Base-by-base conservation (phyloP, 192 early-diverging fungal species). In the Coemansia umbellata region DNA sequence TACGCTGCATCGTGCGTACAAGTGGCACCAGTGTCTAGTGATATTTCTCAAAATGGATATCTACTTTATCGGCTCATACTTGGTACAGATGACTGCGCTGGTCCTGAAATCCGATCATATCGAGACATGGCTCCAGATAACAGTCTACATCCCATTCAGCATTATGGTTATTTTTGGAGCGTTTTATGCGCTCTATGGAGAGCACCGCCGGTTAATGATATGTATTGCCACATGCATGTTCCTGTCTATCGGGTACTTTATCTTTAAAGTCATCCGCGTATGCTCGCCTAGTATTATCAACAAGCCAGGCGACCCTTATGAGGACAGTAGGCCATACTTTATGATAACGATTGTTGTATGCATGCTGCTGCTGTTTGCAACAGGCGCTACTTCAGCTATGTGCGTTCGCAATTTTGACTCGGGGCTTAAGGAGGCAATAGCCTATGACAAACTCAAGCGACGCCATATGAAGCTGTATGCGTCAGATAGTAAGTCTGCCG, bases 71-170 rank as follows among this genome's bases (percentile, higher is more conserved):
- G 58, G 69, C 17, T 66, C 66, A 11, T 74, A 63, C 19, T 66
- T 67, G 7, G 55, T 80, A 31, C 72, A 75, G 47, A 86, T 81
- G 63, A 69, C 82, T 0, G 82, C 74, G 17, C 58, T 89, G 44
- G 57, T 87, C 8, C 67, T 87, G 13, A 63, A 69, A 37, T 50
- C 40, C 17, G 54, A 70, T 37, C 55, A 66, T 32, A 41, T 33
- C 14, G 75, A 78, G 53, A 60, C 69, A 4, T 70, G 60, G 59
- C 42, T 78, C 26, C 75, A 78, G 19, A 63, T 78, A 14, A 67
- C 69, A 14, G 69, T 78, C 15, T 66, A 63, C 15, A 63, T 71
- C 15, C 58, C 63, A 27, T 55, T 60, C 50, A 63, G 62, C 27
- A 45, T 78, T 26, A 47, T 67, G 18, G 11, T 68, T 8, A 45